These are phyloP conservation scores for Prunus dulcis DNA, from an alignment of 306 rosid genomes.

Conservation along the genomic window DNA sequence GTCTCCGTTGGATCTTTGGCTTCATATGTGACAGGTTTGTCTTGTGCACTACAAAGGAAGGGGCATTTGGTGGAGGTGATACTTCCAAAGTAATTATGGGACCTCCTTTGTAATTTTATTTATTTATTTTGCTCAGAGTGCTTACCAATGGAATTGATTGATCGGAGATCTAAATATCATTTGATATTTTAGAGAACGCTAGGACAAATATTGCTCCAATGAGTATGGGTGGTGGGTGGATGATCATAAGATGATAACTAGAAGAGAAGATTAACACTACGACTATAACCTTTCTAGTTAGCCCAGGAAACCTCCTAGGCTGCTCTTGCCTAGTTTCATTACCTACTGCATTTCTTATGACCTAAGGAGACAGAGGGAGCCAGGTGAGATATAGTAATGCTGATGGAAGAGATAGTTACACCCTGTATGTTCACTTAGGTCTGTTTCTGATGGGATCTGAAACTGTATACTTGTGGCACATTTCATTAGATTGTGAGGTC, in stretches of 20 bases:
- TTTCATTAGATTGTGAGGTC: not conserved
- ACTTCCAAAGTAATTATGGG: slow-evolving; percentile 71
- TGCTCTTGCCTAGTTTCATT: not conserved
- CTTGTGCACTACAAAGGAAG: slow-evolving; percentile 80
- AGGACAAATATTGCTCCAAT: not conserved
- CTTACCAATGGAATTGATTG: slow-evolving; percentile 1
- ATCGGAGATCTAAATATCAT: slow-evolving; percentile 18
- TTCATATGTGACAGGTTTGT: slow-evolving; percentile 81
- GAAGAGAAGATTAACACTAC: not conserved
- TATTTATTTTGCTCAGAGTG: slow-evolving; percentile 12
- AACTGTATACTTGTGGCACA: not conserved
- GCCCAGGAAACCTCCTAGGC: not conserved
- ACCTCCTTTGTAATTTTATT: slow-evolving; percentile 21
- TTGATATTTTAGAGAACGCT: not conserved
- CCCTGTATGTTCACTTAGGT: not conserved
- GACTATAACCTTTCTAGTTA: not conserved
- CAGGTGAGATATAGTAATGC: not conserved
- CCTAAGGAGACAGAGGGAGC: not conserved
- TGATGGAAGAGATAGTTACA: slow-evolving; percentile 4
- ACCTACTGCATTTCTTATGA: not conserved
- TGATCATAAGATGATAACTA: not conserved
- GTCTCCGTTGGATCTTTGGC: slow-evolving; percentile 69
- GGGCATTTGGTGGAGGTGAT: slow-evolving; percentile 91
- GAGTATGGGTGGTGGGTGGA: not conserved
- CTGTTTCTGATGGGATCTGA: not conserved